A percentile compares a stretch with the other conserved stretches of the same genome.
Conservation (phyloP, 2,329 filamentous ascomycete species). For the Phaeophleospora eucalypticola region DNA sequence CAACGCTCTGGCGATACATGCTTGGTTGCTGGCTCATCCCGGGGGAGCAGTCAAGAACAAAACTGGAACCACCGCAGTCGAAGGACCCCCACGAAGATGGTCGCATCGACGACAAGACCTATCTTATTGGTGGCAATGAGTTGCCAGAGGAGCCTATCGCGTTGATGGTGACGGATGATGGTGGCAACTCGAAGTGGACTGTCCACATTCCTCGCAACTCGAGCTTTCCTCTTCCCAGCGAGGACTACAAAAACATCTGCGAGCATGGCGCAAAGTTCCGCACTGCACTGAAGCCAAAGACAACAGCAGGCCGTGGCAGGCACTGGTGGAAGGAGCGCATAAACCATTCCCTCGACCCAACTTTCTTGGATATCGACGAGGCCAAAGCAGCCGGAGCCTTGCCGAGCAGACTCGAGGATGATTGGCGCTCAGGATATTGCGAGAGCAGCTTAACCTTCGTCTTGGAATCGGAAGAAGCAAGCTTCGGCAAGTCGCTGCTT, state of each 20-base stretch:
- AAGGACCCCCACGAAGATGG: background rate
- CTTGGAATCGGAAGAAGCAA: constrained; percentile 69
- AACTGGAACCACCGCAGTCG: background rate
- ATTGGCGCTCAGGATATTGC: constrained; percentile 51
- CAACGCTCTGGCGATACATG: constrained; percentile 18
- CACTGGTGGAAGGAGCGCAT: constrained; percentile 44
- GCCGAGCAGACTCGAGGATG: constrained; percentile 14
- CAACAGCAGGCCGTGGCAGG: constrained; percentile 20
- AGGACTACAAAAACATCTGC: constrained; percentile 68
- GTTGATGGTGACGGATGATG: constrained; percentile 62
- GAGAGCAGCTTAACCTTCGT: constrained; percentile 71
- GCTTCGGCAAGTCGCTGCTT: constrained; percentile 72
- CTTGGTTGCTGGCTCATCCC: constrained; percentile 18
- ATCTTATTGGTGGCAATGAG: constrained; percentile 62
- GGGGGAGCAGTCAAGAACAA: constrained; percentile 3
- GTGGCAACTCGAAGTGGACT: constrained; percentile 69
- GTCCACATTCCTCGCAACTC: constrained; percentile 68
- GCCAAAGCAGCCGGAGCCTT: constrained; percentile 64
- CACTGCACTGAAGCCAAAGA: constrained; percentile 25
- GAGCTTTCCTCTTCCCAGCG: constrained; percentile 62
- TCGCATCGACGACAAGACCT: constrained; percentile 44
- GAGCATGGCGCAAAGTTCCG: constrained; percentile 47
- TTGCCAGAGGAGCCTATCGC: constrained; percentile 71
- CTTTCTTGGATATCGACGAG: constrained; percentile 71
- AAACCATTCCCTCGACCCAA: constrained; percentile 61